A percentile compares a stretch with the other conserved stretches of the same genome.
phyloP scores from a whole-genome alignment of 768 basidiomycete species.

The Rhizopogon rudus region DNA sequence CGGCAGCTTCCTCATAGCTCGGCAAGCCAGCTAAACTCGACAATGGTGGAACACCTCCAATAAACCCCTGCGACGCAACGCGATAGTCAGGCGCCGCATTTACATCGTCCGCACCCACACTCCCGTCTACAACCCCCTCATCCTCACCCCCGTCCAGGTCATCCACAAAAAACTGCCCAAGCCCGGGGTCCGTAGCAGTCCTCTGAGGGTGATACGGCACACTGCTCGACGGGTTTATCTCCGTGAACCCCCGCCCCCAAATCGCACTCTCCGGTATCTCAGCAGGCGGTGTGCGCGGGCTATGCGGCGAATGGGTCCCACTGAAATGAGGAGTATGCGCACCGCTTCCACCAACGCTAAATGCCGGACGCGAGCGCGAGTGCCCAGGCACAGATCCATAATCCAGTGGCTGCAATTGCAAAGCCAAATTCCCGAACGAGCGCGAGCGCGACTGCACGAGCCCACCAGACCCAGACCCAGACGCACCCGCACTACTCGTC shows the following conservation, averaged over 20 bases:
- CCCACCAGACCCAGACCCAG: not conserved
- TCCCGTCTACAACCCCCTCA: not conserved
- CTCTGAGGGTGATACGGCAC: not conserved
- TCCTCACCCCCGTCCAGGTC: not conserved
- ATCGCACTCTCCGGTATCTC: conserved; percentile 29
- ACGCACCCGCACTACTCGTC: not conserved
- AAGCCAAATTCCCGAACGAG: not conserved
- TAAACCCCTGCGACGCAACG: conserved; percentile 79
- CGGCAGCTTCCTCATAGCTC: conserved; percentile 73
- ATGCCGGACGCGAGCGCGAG: not conserved
- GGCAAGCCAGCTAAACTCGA: conserved; percentile 74
- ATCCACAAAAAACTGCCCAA: not conserved
- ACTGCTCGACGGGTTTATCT: conserved; percentile 35
- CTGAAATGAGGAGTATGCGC: not conserved
- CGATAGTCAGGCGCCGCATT: conserved; percentile 62
- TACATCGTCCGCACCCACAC: no score
- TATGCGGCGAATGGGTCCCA: not conserved
- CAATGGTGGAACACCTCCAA: conserved; percentile 88
- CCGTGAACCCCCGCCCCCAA: conserved; percentile 61
- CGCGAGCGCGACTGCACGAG: not conserved
- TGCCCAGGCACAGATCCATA: not conserved
- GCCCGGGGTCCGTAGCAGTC: no score
- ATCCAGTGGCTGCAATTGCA: not conserved
- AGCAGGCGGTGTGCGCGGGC: conserved; percentile 4
- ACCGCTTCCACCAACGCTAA: not conserved